Evolutionary conservation across 2,329 filamentous ascomycete species (phyloP), one percentile per base, ranked within the genome.

Genomic region (Zymoseptoria crescenta): DNA sequence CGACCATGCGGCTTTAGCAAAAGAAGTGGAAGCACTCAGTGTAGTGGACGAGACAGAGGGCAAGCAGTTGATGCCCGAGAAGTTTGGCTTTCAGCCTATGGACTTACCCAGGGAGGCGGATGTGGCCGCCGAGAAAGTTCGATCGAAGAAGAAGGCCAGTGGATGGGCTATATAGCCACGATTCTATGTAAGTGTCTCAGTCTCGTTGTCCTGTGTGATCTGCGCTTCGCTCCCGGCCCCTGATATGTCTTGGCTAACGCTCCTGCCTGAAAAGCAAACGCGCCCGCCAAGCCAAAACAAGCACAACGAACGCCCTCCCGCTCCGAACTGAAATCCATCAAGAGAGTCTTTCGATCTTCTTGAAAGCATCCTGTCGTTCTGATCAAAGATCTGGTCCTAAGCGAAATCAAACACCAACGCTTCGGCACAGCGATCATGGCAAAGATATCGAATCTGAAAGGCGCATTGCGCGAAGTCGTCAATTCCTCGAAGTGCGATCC

Each of bases 161-260:
- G 72, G 72, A 5, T 74, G 72, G 72, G 66, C 69, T 24, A 74
- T 74, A 59, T 74, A 63, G 69, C 49, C 35, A 16, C 35, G 16
- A 52, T 41, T 57, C 52, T 35, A 41, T 48, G 49, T 50, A 54
- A 55, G 35, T 45, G 3, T 45, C 10, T 16, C 13, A 45, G 35
- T 45, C n/a, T n/a, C 16, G 13, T 45, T 16, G 2, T 45, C 35
- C 35, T 45, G 1, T n/a, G 16, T 45, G 35, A 45, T 16, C 35
- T 45, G 35, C 35, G 35, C 35, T 13, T 6, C n/a, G 35, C n/a
- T 16, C n/a, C 4, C n/a, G 13, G 35, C n/a, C 13, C 35, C 35
- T 45, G 35, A 45, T 45, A 45, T 45, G 35, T 45, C 35, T n/a
- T 45, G 35, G 35, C 35, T 45, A 6, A 45, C 35, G 35, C 35